Percentiles rank a stretch among this genome's conserved stretches.
Conservation (phyloP, 1,139 yeast species). For the Komagataea norvegica region DNA sequence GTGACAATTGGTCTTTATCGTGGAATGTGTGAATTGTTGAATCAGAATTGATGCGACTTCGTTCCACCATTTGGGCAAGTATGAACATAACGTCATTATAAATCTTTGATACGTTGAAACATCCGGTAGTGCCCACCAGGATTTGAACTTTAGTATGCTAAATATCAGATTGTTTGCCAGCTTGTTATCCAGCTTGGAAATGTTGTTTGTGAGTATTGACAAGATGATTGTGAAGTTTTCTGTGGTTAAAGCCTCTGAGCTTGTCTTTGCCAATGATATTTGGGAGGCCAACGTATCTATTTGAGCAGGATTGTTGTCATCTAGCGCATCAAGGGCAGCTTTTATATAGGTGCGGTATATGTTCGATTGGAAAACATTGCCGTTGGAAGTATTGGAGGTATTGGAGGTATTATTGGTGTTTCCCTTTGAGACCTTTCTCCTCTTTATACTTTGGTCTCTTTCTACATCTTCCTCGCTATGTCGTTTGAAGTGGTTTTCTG, state of each 20-base stretch:
- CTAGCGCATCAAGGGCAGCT: conserved; percentile 67
- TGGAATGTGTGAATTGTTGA: conserved; percentile 44
- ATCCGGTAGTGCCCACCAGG: conserved; percentile 54
- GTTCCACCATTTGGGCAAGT: conserved; percentile 84
- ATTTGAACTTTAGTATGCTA: conserved; percentile 45
- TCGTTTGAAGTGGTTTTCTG: conserved; percentile 10
- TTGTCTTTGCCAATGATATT: conserved; percentile 36
- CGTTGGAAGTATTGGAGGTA: background rate
- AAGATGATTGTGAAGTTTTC: conserved; percentile 42
- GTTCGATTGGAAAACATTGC: conserved; percentile 32
- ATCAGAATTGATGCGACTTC: conserved; percentile 71
- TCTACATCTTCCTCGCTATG: conserved; percentile 8
- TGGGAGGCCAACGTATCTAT: conserved; percentile 43
- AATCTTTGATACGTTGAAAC: conserved; percentile 60
- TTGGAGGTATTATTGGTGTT: background rate
- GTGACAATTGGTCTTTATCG: conserved; percentile 42
- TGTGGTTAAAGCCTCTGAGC: conserved; percentile 39
- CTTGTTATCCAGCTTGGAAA: conserved; percentile 42
- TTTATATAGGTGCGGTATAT: conserved; percentile 61
- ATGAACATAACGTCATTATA: conserved; percentile 71
- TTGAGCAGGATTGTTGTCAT: conserved; percentile 43
- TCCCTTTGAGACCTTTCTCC: conserved; percentile 3
- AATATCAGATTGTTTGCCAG: conserved; percentile 42
- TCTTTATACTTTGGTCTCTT: conserved; percentile 4
- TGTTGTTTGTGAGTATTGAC: conserved; percentile 44